These are phyloP conservation scores for Amoeboaphelidium protococcarum DNA, from an alignment of 371 early-diverging fungal genomes.

Conservation along the genomic window DNA sequence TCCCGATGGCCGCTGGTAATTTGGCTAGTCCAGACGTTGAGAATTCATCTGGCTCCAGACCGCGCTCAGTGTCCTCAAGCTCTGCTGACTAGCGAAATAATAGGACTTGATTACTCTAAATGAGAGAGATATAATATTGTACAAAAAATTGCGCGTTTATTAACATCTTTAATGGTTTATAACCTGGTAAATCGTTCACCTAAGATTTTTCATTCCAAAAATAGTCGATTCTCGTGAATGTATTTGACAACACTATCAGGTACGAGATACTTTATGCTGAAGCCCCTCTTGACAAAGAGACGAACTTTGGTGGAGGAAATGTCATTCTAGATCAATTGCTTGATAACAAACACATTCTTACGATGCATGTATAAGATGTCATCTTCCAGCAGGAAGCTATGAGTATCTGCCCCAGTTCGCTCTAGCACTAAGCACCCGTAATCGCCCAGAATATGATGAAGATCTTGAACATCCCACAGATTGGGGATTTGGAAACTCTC, in stretches of 20 bases:
- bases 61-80: too few relatives aligned
- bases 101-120: too few relatives aligned
- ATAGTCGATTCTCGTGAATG: conserved; percentile 45
- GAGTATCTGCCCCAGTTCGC: conserved; percentile 76
- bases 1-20: too few relatives aligned
- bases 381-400: conserved; percentile 59
- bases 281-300: conserved; percentile 70
- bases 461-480: conserved; percentile 57
- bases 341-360: conserved; percentile 67
- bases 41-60: too few relatives aligned
- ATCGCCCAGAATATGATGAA: conserved; percentile 70
- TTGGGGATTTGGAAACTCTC: conserved; percentile 75
- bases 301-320: conserved; percentile 80
- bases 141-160: too few relatives aligned
- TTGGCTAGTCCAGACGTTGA: too few relatives aligned
- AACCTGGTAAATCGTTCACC: too few relatives aligned
- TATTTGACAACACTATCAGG: conserved; percentile 84
- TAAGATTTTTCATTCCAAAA: too few relatives aligned
- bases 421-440: conserved; percentile 90
- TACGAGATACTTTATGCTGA: conserved; percentile 80
- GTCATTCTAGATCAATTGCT: conserved; percentile 85
- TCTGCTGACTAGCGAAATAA: too few relatives aligned
- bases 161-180: too few relatives aligned
- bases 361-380: conserved; percentile 70
- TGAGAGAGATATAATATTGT: too few relatives aligned